These are phyloP conservation scores for Hsuehochloa calcarea DNA, from an alignment of 176 grass and related monocot genomes.

Conservation along the genomic window DNA sequence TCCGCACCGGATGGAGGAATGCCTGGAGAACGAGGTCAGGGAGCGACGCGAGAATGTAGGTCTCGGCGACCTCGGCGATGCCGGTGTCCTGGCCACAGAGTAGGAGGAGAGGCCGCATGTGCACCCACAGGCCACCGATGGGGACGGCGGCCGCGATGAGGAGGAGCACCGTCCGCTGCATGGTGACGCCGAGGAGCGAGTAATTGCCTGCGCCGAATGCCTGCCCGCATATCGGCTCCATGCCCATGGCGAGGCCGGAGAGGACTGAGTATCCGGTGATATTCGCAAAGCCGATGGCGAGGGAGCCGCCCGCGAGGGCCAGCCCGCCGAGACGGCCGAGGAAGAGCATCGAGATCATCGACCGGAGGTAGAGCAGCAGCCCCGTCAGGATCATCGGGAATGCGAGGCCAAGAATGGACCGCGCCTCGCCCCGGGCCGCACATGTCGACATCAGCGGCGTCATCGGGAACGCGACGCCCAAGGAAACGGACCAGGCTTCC, in stretches of 20 bases:
- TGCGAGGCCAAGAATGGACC: conserved; percentile 61
- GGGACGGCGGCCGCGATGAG: conserved; percentile 60
- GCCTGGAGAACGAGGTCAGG: conserved; percentile 80
- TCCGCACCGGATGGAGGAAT: conserved; percentile 73
- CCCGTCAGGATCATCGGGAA: conserved; percentile 80
- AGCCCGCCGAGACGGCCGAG: conserved; percentile 62
- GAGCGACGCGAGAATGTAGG: conserved; percentile 74
- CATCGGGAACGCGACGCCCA: conserved; percentile 25
- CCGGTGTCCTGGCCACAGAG: conserved; percentile 68
- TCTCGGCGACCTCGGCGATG: conserved; percentile 67
- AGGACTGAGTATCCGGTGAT: conserved; percentile 80
- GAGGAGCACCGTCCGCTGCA: conserved; percentile 70
- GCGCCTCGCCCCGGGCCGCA: conserved; percentile 41
- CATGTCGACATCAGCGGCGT: conserved; percentile 22
- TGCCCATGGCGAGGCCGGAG: conserved; percentile 83
- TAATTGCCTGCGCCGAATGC: conserved; percentile 62
- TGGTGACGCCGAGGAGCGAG: conserved; percentile 58
- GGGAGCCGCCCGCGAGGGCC: conserved; percentile 69
- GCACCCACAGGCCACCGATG: conserved; percentile 61
- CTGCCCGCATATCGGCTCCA: conserved; percentile 89
- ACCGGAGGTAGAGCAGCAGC: conserved; percentile 78
- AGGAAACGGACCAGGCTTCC: conserved; percentile 24
- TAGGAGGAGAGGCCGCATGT: conserved; percentile 72
- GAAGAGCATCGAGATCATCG: conserved; percentile 94
- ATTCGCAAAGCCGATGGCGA: conserved; percentile 86